Conservation (phyloP, 2,329 filamentous ascomycete species). For the Cladosporium sp. region DNA sequence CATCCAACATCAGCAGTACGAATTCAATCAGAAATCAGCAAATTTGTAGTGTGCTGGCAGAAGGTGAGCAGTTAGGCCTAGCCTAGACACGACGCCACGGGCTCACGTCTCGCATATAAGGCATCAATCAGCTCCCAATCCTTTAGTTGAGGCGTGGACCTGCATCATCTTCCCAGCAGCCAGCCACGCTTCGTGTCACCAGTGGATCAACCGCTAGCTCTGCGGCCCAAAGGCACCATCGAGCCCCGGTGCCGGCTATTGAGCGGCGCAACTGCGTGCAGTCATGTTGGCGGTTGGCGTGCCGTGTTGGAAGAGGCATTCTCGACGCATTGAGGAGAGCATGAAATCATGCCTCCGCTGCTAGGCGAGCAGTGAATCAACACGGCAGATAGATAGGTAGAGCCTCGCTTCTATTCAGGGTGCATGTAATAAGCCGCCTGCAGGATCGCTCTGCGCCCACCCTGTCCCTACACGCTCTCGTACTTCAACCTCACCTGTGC, state of each 20-base stretch:
- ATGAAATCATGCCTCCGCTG: too few species aligned
- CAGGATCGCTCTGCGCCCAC: neutral
- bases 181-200: slow-evolving; percentile 3
- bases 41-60: neutral
- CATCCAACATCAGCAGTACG: neutral
- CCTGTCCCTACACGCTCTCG: neutral
- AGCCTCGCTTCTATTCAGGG: neutral
- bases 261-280: neutral
- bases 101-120: slow-evolving; percentile 1
- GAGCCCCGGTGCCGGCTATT: neutral
- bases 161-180: neutral
- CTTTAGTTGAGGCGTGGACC: neutral
- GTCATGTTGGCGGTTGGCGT: neutral
- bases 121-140: slow-evolving; percentile 6
- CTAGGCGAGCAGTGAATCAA: too few species aligned
- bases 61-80: neutral
- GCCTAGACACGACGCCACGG: neutral
- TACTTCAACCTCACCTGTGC: slow-evolving; percentile 1
- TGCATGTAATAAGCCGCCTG: neutral
- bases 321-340: neutral
- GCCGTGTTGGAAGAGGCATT: neutral
- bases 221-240: neutral
- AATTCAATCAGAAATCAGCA: neutral
- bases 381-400: neutral
- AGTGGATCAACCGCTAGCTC: neutral